Conservation (phyloP, 805 yeast genomes). For the Saturnispora zaruensis region DNA sequence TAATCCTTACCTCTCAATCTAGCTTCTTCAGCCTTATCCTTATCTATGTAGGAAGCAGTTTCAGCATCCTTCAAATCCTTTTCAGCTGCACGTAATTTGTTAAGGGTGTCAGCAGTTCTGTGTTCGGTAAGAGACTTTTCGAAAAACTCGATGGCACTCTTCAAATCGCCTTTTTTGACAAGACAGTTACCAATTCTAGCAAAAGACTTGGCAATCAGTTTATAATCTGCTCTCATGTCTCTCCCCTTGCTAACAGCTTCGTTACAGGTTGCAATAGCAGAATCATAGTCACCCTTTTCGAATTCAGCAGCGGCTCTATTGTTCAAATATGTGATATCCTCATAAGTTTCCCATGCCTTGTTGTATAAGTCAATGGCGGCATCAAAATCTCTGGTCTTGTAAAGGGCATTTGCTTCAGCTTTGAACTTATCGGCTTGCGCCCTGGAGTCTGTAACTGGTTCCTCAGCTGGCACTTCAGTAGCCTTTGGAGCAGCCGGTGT, state of each 20-base stretch:
- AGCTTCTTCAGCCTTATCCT: constrained; percentile 91
- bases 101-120: constrained; percentile 87
- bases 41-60: constrained; percentile 71
- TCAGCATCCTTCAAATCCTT: constrained; percentile 75
- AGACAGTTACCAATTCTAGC: constrained; percentile 84
- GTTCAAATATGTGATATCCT: constrained; percentile 88
- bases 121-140: constrained; percentile 94
- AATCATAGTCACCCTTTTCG: constrained; percentile 87
- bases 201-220: constrained; percentile 82
- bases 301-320: constrained; percentile 97
- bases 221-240: constrained; percentile 85
- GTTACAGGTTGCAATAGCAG: constrained; percentile 73
- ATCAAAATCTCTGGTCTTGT: constrained; percentile 82
- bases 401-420: constrained; percentile 76
- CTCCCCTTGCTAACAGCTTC: constrained; percentile 85
- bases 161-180: constrained; percentile 63
- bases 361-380: constrained; percentile 84
- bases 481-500: constrained; percentile 27
- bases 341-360: constrained; percentile 72
- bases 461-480: constrained; percentile 11
- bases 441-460: constrained; percentile 31
- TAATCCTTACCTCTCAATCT: constrained; percentile 84
- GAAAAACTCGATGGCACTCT: constrained; percentile 65
- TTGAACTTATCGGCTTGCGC: constrained; percentile 60
- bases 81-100: constrained; percentile 81